These are phyloP conservation scores for Letharia columbiana DNA, from an alignment of 495 filamentous ascomycete species.

Conservation along the genomic window DNA sequence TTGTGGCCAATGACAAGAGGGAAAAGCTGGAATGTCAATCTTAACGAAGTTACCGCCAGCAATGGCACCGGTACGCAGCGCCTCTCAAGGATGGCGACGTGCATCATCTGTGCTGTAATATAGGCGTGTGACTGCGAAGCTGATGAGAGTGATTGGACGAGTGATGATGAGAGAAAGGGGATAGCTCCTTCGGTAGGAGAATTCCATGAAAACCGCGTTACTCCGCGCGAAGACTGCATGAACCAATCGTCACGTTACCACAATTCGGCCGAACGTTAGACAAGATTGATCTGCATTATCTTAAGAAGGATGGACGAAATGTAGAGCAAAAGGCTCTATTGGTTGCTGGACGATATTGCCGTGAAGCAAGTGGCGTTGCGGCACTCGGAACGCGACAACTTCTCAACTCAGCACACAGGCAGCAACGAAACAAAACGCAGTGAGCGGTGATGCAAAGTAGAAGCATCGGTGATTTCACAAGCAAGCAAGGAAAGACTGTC, in stretches of 20 bases:
- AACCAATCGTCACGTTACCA: constrained; percentile 8
- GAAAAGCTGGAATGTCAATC: background rate
- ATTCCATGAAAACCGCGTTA: background rate
- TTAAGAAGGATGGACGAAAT: background rate
- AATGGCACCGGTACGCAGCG: background rate
- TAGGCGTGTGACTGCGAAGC: background rate
- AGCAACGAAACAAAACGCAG: background rate
- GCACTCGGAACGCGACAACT: background rate
- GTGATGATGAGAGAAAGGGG: too few relatives aligned
- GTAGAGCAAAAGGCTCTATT: background rate
- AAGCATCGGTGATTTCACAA: background rate
- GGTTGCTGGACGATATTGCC: background rate
- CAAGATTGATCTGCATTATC: background rate
- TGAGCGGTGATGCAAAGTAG: background rate
- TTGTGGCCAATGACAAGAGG: background rate
- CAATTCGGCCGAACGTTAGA: background rate
- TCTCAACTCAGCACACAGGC: background rate
- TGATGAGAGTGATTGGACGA: background rate
- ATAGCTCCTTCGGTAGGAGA: background rate
- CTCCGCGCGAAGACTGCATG: background rate
- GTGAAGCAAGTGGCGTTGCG: background rate
- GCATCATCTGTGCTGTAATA: background rate
- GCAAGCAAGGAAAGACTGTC: background rate
- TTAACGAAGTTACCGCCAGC: background rate
- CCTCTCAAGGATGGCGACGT: background rate